phyloP scores from a whole-genome alignment of 139 green algal genomes.

The Micractinium sp. region DNA sequence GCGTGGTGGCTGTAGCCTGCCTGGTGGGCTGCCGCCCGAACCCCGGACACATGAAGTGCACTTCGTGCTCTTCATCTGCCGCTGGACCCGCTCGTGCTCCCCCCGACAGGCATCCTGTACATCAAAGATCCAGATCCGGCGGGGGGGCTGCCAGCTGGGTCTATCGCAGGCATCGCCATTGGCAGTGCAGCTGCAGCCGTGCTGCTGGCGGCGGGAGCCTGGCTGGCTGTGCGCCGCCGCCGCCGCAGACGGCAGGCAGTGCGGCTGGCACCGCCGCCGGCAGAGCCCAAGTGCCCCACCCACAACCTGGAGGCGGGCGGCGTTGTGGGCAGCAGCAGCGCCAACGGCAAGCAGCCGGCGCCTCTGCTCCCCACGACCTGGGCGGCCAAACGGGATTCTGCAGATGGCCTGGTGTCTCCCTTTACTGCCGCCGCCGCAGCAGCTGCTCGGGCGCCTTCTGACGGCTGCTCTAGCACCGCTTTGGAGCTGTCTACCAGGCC shows the following conservation, averaged over 20 bases:
- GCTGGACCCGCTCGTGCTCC: no score
- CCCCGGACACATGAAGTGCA: no score
- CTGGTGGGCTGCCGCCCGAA: no score
- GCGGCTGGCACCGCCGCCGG: not conserved
- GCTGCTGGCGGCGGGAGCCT: not conserved
- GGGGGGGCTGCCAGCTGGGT: not conserved
- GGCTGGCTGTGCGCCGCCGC: not conserved
- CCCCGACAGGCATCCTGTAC: not conserved
- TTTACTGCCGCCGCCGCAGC: not conserved
- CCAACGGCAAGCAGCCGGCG: not conserved
- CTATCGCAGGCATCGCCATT: not conserved
- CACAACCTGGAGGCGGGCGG: no score
- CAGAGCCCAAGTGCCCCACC: not conserved
- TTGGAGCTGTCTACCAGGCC: not conserved
- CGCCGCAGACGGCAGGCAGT: not conserved
- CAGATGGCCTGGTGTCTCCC: not conserved
- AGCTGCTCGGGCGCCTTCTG: not conserved
- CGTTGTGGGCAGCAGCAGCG: not conserved
- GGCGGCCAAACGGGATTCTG: not conserved
- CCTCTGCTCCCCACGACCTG: no score
- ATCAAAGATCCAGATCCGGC: not conserved
- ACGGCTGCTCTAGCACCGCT: not conserved
- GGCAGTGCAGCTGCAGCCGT: not conserved
- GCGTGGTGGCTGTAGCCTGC: no score
- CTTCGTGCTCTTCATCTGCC: no score